phyloP scores from a whole-genome alignment of 2,329 filamentous ascomycete genomes.

The Periconia sp. region DNA sequence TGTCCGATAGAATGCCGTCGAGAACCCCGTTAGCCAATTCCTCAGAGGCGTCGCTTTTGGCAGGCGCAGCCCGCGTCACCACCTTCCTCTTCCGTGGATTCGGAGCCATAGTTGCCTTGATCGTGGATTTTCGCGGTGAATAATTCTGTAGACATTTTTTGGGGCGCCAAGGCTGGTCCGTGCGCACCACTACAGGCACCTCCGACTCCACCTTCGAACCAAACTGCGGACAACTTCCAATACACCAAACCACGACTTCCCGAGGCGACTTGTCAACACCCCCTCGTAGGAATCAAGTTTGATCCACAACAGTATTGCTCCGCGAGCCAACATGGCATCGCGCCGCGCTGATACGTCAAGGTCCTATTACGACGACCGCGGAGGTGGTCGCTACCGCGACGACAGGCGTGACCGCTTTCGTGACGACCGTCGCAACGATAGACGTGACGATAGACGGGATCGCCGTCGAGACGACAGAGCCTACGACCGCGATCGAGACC shows the following conservation, averaged over 20 bases:
- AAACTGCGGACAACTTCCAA: too few species aligned
- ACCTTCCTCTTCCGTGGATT: slow-evolving; percentile 59
- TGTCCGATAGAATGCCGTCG: slow-evolving; percentile 51
- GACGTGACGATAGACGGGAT: slow-evolving; percentile 31
- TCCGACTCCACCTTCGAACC: too few species aligned
- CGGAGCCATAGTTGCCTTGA: slow-evolving; percentile 47
- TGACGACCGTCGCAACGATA: too few species aligned
- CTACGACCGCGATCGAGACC: slow-evolving; percentile 32
- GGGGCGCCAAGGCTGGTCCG: too few species aligned
- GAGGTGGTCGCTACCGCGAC: slow-evolving; percentile 46
- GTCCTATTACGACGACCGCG: slow-evolving; percentile 45
- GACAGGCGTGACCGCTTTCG: slow-evolving; percentile 27
- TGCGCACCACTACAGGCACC: too few species aligned
- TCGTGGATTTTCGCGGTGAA: slow-evolving; percentile 9
- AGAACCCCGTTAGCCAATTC: slow-evolving; percentile 47
- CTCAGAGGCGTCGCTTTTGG: slow-evolving; percentile 37
- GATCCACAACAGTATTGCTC: slow-evolving; percentile 28
- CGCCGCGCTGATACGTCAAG: slow-evolving; percentile 77
- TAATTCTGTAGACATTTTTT: too few species aligned
- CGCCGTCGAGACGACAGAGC: slow-evolving; percentile 58
- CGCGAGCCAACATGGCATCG: slow-evolving; percentile 50
- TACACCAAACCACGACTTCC: too few species aligned
- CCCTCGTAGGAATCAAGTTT: not conserved
- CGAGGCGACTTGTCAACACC: slow-evolving; percentile 2
- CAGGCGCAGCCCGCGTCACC: slow-evolving; percentile 42